Evolutionary conservation across 1,139 yeast species (phyloP), one percentile per base, ranked within the genome.

Genomic region (Hyphopichia fennica): DNA sequence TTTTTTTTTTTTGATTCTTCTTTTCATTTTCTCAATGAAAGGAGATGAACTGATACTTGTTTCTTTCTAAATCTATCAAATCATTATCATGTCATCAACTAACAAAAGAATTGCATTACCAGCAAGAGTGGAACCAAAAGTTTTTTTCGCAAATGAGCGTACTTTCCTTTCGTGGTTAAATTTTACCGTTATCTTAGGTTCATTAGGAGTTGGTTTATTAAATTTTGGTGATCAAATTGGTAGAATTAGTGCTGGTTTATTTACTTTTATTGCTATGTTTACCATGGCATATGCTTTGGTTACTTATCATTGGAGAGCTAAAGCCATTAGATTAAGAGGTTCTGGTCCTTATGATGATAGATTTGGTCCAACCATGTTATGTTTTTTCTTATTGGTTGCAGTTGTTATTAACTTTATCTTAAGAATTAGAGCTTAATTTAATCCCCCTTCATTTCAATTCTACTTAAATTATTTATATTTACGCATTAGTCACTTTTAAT

Each of bases 241-340:
- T 48, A 81, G 96, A 58, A 82, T 93, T 48, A 84, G 95, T 51
- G 98, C 99, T 40, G 96, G 95, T 3, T 75, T 93, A 47, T 93
- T 93, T 75, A 95, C 99, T 2, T 77, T 93, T 49, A 83, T 85
- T 50, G 96, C 99, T 52, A 91, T 93, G 98, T 88, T 89, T 51
- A 93, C 98, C 29, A 93, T 93, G 99, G 78, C 85, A 8, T 93
- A 93, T 60, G 99, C 99, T 5, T 78, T 93, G 49, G 78, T 89
- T 39, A 95, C 98, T 18, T 93, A 95, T 65, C 99, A 93, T 67
- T 95, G 99, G 99, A 88, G 99, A 74, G 99, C 99, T 3, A 89
- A 91, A 62, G 99, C 99, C 47, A 93, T 93, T 56, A 84, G 99
- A 66, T 80, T 93, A 69, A 84, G 98, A 67, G 99, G 99, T 29